Percentiles rank a stretch among this genome's conserved stretches.
Evolutionary conservation across 768 basidiomycete genomes (phyloP).

Genomic region (Gloeophyllum trabeum): DNA sequence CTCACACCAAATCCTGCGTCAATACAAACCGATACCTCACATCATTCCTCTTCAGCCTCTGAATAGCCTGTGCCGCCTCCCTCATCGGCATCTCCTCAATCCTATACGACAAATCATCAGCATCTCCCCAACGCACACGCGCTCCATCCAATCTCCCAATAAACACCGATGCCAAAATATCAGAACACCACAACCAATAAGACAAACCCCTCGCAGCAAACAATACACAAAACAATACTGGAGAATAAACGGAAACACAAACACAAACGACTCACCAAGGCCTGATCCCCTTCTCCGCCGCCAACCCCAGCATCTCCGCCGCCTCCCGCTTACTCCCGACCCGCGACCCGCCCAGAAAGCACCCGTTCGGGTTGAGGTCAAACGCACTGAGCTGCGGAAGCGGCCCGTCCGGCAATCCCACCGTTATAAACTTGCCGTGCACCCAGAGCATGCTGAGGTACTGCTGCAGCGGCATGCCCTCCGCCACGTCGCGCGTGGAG

Average conservation of each 20-base stretch:
- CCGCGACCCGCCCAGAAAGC: slow-evolving; percentile 17
- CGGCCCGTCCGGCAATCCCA: slow-evolving; percentile 43
- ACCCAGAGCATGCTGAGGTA: slow-evolving; percentile 34
- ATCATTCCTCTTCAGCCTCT: slow-evolving; percentile 31
- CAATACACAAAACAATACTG: background rate
- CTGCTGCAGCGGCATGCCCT: slow-evolving; percentile 15
- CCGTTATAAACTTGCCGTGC: slow-evolving; percentile 44
- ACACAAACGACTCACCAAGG: slow-evolving; percentile 38
- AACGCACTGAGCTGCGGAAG: slow-evolving; percentile 14
- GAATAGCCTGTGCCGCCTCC: slow-evolving; percentile 34
- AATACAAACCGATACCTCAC: slow-evolving; percentile 48
- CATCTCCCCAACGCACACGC: too few relatives aligned
- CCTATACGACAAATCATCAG: too few relatives aligned
- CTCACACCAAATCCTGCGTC: slow-evolving; percentile 19
- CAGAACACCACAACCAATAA: too few relatives aligned
- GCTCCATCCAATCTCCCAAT: too few relatives aligned
- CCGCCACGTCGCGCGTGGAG: slow-evolving; percentile 12
- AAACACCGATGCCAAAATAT: too few relatives aligned
- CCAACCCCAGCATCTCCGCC: slow-evolving; percentile 48
- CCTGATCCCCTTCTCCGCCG: slow-evolving; percentile 39
- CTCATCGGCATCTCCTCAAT: slow-evolving; percentile 32
- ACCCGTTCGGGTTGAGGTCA: slow-evolving; percentile 18
- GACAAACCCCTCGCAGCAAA: slow-evolving; percentile 1
- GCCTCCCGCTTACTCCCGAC: slow-evolving; percentile 51
- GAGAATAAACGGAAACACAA: slow-evolving; percentile 19